Conservation (phyloP, 768 basidiomycete species). For the Suillus subalutaceus region DNA sequence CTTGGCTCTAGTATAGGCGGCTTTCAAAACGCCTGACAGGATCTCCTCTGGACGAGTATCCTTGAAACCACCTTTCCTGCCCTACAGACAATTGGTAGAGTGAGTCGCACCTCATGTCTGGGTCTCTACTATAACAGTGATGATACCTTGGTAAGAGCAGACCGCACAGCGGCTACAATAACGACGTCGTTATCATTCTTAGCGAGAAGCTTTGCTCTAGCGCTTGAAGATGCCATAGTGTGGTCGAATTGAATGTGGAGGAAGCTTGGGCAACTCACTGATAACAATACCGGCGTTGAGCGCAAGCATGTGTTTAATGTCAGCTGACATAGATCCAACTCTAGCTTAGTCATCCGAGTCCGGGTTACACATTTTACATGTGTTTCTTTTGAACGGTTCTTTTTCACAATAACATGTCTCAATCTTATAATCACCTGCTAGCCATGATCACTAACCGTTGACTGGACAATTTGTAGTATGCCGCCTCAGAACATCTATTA, state of each 20-base stretch:
- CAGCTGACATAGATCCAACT: no score
- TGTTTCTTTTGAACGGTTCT: background rate
- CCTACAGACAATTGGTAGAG: slow-evolving; percentile 41
- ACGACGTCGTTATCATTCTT: slow-evolving; percentile 89
- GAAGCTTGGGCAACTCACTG: background rate
- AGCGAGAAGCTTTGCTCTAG: slow-evolving; percentile 63
- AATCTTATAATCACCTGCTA: background rate
- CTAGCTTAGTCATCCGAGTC: background rate
- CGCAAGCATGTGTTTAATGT: slow-evolving; percentile 1
- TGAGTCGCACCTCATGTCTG: slow-evolving; percentile 3
- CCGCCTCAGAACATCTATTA: background rate
- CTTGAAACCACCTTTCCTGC: slow-evolving; percentile 88
- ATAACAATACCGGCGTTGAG: background rate
- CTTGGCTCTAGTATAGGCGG: slow-evolving; percentile 64
- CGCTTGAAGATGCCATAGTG: slow-evolving; percentile 26
- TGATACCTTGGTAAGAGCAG: slow-evolving; percentile 88
- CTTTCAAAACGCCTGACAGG: slow-evolving; percentile 74
- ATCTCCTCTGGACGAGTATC: slow-evolving; percentile 85
- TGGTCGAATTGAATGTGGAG: background rate
- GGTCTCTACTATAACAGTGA: slow-evolving; percentile 19
- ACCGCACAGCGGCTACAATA: slow-evolving; percentile 85
- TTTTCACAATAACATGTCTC: background rate
- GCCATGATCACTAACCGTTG: background rate
- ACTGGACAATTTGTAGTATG: background rate
- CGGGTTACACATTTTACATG: background rate